These are phyloP conservation scores for Purpureocillium takamizusanense DNA, from an alignment of 2,329 filamentous ascomycete genomes.

Conservation along the genomic window DNA sequence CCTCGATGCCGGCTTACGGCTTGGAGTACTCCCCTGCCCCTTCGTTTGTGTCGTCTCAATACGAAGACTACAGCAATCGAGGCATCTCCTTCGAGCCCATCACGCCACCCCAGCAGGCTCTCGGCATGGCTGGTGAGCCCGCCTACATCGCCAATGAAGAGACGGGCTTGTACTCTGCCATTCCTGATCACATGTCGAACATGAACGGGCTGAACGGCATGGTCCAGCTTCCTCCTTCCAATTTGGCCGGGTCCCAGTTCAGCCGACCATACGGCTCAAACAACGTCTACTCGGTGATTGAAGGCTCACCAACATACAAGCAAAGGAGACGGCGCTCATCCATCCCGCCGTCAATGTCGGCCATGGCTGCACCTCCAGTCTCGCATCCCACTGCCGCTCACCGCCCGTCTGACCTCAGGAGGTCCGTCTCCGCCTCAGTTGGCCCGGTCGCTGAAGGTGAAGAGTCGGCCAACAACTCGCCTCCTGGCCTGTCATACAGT, in stretches of 20 bases:
- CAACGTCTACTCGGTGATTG: slow-evolving; percentile 91
- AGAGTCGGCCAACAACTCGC: slow-evolving; percentile 69
- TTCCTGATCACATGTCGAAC: slow-evolving; percentile 71
- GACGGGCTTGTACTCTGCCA: slow-evolving; percentile 88
- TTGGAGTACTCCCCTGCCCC: slow-evolving; percentile 97
- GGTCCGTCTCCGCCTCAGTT: slow-evolving; percentile 84
- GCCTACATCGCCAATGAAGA: slow-evolving; percentile 98
- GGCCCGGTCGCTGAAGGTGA: slow-evolving; percentile 73
- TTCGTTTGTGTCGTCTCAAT: slow-evolving; percentile 97
- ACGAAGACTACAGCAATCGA: slow-evolving; percentile 94
- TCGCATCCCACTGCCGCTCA: slow-evolving; percentile 54
- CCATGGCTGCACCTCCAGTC: slow-evolving; percentile 57
- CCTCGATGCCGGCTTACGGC: slow-evolving; percentile 93
- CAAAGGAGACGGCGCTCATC: slow-evolving; percentile 90
- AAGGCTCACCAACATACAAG: slow-evolving; percentile 98
- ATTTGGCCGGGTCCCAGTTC: slow-evolving; percentile 72
- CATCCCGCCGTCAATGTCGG: slow-evolving; percentile 69
- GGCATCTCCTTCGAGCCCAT: slow-evolving; percentile 95
- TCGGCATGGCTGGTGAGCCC: slow-evolving; percentile 75
- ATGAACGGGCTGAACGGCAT: slow-evolving; percentile 75
- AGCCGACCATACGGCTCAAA: slow-evolving; percentile 61
- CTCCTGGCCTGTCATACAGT: slow-evolving; percentile 66
- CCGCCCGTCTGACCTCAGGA: slow-evolving; percentile 79
- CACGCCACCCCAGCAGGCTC: slow-evolving; percentile 84
- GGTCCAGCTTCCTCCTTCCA: slow-evolving; percentile 83